phyloP scores from a whole-genome alignment of 2,329 filamentous ascomycete species.

The Arthrobotrys iridis region DNA sequence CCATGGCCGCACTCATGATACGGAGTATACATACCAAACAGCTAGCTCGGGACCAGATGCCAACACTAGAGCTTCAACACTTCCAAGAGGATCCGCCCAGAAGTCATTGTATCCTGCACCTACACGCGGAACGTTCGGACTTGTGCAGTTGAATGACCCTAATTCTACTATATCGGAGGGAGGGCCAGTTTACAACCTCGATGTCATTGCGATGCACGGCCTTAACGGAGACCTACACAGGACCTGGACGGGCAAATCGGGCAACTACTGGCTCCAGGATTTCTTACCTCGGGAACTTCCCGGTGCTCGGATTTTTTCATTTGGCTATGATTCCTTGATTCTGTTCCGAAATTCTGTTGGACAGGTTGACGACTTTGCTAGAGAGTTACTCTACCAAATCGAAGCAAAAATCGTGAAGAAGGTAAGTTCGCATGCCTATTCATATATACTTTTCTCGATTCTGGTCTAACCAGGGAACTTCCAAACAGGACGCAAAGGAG shows the following conservation, averaged over 20 bases:
- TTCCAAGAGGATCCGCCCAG: not conserved
- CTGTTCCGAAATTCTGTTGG: conserved; percentile 3
- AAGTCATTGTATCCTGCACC: not conserved
- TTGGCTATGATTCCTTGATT: not conserved
- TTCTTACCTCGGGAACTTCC: not conserved
- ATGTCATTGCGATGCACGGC: conserved; percentile 14
- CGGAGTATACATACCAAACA: too few species aligned
- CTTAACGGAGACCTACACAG: conserved; percentile 13
- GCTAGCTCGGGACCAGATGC: too few species aligned
- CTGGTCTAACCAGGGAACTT: not conserved
- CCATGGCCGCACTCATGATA: too few species aligned
- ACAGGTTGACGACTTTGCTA: conserved; percentile 13
- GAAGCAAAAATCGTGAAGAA: conserved; percentile 3
- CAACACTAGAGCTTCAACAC: too few species aligned
- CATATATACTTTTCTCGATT: not conserved
- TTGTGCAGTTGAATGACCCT: conserved; percentile 10
- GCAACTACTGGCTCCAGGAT: conserved; percentile 10
- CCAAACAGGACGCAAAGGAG: too few species aligned
- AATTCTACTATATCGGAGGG: not conserved
- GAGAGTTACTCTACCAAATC: not conserved
- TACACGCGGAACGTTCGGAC: not conserved
- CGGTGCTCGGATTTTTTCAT: conserved; percentile 12
- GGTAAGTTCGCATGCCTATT: not conserved
- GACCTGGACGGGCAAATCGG: conserved; percentile 24
- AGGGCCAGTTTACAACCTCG: not conserved